phyloP scores from a whole-genome alignment of 495 filamentous ascomycete genomes.

The Penicillium riverlandense region DNA sequence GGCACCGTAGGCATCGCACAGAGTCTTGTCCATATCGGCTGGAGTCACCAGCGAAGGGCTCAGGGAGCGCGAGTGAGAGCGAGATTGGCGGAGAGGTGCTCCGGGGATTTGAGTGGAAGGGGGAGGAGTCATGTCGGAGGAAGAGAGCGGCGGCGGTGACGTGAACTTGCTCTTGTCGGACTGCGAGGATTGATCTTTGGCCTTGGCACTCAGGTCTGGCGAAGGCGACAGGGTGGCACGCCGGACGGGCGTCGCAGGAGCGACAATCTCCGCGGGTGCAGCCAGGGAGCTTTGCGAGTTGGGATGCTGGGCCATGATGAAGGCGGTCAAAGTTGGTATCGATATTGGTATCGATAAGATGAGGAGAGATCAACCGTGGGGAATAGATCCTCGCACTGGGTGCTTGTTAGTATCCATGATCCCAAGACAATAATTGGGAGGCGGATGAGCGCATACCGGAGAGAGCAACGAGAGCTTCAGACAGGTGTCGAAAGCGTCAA shows the following conservation, averaged over 20 bases:
- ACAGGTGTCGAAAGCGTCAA: background rate
- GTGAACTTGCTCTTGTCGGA: conserved; percentile 26
- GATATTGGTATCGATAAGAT: conserved; percentile 6
- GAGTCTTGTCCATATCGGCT: conserved; percentile 47
- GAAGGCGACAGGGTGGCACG: conserved; percentile 36
- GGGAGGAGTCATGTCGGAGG: conserved; percentile 60
- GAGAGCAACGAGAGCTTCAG: background rate
- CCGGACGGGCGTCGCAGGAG: conserved; percentile 27
- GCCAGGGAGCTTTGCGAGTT: conserved; percentile 33
- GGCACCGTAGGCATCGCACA: conserved; percentile 41
- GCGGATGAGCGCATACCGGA: conserved; percentile 27
- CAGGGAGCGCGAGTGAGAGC: conserved; percentile 28
- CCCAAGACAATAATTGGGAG: conserved; percentile 4
- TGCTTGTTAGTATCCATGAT: conserved; percentile 9
- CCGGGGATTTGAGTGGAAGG: conserved; percentile 61
- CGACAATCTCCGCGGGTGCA: conserved; percentile 32
- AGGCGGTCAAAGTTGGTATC: background rate
- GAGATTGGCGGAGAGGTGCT: conserved; percentile 29
- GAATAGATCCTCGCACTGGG: conserved; percentile 18
- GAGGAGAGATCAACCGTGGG: conserved; percentile 10
- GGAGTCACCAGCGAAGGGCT: conserved; percentile 48
- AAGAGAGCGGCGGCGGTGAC: conserved; percentile 34
- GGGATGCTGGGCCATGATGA: conserved; percentile 31
- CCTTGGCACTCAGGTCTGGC: conserved; percentile 27
- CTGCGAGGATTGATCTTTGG: conserved; percentile 20